Conservation (phyloP, 805 yeast species). For the Candida nitratophila region DNA sequence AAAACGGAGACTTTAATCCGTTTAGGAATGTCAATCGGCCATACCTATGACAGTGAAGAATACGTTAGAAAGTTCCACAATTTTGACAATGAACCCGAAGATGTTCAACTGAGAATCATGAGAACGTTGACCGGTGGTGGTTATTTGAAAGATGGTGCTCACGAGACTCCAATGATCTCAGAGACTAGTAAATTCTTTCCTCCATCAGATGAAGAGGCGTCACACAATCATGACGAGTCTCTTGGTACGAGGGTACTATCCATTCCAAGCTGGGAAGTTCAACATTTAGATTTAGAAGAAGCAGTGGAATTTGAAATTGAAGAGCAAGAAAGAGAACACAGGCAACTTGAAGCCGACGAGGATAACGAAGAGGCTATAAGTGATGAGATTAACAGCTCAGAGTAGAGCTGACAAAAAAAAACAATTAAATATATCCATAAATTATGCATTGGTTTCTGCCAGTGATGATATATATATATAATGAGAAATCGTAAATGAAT, state of each 20-base stretch:
- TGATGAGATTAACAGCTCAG: no score
- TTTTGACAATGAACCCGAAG: constrained; percentile 39
- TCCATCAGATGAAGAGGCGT: no score
- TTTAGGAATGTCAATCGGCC: constrained; percentile 93
- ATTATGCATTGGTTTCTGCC: no score
- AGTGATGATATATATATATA: no score
- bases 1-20: constrained; percentile 76
- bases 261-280: constrained; percentile 21
- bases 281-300: constrained; percentile 20
- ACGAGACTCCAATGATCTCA: no score
- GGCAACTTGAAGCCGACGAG: not conserved
- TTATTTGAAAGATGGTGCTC: not conserved
- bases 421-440: no score
- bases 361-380: no score
- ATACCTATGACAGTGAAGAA: constrained; percentile 44
- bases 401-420: no score
- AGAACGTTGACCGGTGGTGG: constrained; percentile 54
- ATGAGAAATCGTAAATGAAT: no score
- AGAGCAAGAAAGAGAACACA: constrained; percentile 2
- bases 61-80: constrained; percentile 32
- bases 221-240: not conserved
- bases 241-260: not conserved
- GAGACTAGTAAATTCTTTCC: no score
- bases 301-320: constrained; percentile 18
- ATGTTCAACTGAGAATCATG: constrained; percentile 41